Conservation (phyloP, 176 grass and related monocot species). For the Musa acuminata region DNA sequence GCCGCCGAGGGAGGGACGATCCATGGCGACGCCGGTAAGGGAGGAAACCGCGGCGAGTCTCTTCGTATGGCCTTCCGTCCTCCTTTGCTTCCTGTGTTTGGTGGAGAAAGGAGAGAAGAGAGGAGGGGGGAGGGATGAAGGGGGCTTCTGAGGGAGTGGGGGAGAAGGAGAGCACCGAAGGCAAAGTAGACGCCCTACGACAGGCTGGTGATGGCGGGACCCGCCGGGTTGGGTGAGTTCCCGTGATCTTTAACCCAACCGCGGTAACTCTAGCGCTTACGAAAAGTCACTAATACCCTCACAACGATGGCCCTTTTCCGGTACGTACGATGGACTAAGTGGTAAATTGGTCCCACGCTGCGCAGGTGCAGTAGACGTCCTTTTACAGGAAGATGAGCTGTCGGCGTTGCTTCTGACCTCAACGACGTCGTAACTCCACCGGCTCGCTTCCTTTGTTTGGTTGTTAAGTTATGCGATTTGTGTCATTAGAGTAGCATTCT, state of each 20-base stretch:
- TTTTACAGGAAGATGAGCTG: neutral
- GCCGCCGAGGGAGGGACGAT: neutral
- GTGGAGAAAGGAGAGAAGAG: neutral
- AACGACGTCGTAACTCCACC: neutral
- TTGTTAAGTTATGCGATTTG: neutral
- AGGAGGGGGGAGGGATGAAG: neutral
- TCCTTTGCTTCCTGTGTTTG: neutral
- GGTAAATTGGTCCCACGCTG: neutral
- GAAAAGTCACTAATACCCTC: neutral
- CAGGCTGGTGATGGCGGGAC: neutral
- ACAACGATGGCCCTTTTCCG: too few species aligned
- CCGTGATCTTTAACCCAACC: neutral
- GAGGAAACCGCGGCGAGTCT: neutral
- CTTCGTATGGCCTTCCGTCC: neutral
- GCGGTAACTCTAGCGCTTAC: neutral
- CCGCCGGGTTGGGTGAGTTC: neutral
- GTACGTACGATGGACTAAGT: neutral
- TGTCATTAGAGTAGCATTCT: neutral
- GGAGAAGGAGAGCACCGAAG: slow-evolving; percentile 24
- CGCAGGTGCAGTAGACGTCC: neutral
- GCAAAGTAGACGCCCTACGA: neutral
- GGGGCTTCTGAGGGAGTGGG: slow-evolving; percentile 1
- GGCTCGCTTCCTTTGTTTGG: neutral
- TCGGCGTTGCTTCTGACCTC: neutral
- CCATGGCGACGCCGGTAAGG: slow-evolving; percentile 4